Evolutionary conservation across 768 basidiomycete species (phyloP).

Genomic region (Sporobolomyces phaffii): DNA sequence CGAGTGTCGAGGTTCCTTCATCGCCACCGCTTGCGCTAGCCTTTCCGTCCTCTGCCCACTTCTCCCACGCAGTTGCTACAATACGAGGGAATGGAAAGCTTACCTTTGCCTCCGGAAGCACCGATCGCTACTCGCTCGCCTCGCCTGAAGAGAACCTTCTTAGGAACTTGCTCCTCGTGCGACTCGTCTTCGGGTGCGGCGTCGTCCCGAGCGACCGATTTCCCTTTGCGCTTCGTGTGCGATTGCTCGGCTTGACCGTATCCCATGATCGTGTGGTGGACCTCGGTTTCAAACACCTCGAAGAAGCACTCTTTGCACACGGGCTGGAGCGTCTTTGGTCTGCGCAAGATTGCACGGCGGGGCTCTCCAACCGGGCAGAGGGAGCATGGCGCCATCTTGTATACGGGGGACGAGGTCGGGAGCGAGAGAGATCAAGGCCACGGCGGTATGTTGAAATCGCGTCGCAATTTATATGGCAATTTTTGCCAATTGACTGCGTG

Average conservation of each 20-base stretch:
- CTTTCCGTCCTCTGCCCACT: no score
- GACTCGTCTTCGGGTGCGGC: background rate
- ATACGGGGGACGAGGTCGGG: no score
- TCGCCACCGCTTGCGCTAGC: background rate
- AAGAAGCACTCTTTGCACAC: slow-evolving; percentile 96
- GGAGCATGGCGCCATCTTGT: slow-evolving; percentile 67
- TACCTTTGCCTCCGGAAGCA: slow-evolving; percentile 96
- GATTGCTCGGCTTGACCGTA: slow-evolving; percentile 41
- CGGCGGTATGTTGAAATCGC: no score
- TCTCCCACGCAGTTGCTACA: no score
- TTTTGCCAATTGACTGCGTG: no score
- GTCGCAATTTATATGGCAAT: no score
- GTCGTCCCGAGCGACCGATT: background rate
- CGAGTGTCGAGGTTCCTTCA: no score
- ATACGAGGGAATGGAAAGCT: no score
- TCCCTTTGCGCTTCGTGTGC: background rate
- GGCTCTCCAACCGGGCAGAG: slow-evolving; percentile 68
- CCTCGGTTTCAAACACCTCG: slow-evolving; percentile 94
- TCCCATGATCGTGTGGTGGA: slow-evolving; percentile 88
- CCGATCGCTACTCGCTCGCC: slow-evolving; percentile 95
- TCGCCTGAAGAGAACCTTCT: slow-evolving; percentile 66
- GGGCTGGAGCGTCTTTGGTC: slow-evolving; percentile 95
- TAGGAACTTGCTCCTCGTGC: background rate
- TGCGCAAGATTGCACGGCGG: slow-evolving; percentile 75
- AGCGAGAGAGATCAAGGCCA: background rate